phyloP scores from a whole-genome alignment of 2,329 filamentous ascomycete genomes.

The Reticulascus tulasneorum region DNA sequence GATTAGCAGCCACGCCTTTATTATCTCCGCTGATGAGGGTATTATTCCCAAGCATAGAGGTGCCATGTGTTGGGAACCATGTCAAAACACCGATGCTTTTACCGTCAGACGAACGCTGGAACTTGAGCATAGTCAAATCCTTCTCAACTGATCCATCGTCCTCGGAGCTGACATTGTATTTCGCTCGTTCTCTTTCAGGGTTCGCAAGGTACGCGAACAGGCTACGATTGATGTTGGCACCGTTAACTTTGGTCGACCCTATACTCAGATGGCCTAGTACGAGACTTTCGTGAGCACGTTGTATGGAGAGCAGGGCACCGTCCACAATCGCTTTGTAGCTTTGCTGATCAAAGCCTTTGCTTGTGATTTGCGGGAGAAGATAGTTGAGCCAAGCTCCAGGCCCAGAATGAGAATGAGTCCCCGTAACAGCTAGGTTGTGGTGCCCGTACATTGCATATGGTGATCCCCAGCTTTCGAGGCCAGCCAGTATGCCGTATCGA shows the following conservation, averaged over 20 bases:
- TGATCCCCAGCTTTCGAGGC: conserved; percentile 61
- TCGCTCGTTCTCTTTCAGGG: conserved; percentile 64
- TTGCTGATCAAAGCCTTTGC: conserved; percentile 77
- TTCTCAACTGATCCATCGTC: conserved; percentile 59
- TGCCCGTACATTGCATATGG: conserved; percentile 73
- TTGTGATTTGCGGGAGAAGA: conserved; percentile 82
- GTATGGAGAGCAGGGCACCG: conserved; percentile 74
- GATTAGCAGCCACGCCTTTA: conserved; percentile 84
- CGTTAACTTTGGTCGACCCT: conserved; percentile 55
- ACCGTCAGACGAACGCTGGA: conserved; percentile 68
- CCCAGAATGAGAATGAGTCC: conserved; percentile 86
- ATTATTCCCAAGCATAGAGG: conserved; percentile 87
- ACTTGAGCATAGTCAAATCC: conserved; percentile 73
- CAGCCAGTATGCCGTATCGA: conserved; percentile 75
- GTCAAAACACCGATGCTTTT: conserved; percentile 79
- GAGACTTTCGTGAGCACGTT: conserved; percentile 64
- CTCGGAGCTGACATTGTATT: conserved; percentile 47
- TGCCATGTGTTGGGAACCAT: conserved; percentile 92
- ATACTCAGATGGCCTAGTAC: conserved; percentile 61
- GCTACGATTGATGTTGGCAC: conserved; percentile 80
- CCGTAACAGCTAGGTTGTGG: conserved; percentile 81
- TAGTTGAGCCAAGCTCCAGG: conserved; percentile 93
- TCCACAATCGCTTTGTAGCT: conserved; percentile 85
- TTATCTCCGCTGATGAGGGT: conserved; percentile 92
- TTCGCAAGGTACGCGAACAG: conserved; percentile 82